phyloP scores from a whole-genome alignment of 2,329 filamentous ascomycete species.

The Parastagonospora nodorum region DNA sequence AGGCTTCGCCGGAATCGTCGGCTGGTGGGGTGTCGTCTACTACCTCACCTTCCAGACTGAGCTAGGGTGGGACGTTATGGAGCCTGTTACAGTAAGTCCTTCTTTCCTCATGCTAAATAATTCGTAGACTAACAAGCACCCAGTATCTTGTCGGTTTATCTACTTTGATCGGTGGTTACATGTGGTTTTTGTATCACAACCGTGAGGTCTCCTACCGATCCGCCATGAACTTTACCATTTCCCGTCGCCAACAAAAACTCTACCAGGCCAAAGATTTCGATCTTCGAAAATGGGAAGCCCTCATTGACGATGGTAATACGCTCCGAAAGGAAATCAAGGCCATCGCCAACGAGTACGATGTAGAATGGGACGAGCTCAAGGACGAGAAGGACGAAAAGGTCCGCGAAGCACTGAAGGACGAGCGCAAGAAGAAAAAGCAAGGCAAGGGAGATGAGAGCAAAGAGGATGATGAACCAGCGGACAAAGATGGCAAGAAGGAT shows the following conservation, averaged over 20 bases:
- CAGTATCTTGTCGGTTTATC: slow-evolving; percentile 81
- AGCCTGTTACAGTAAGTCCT: slow-evolving; percentile 70
- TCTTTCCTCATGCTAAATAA: background rate
- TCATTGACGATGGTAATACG: slow-evolving; percentile 80
- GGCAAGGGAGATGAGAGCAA: slow-evolving; percentile 46
- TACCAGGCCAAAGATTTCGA: slow-evolving; percentile 80
- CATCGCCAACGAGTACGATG: slow-evolving; percentile 85
- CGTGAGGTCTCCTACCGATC: slow-evolving; percentile 85
- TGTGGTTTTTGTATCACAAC: slow-evolving; percentile 94
- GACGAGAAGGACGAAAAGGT: slow-evolving; percentile 72
- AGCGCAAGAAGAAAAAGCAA: slow-evolving; percentile 47
- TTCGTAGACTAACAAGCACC: background rate
- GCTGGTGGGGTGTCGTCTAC: slow-evolving; percentile 85
- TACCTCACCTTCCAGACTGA: slow-evolving; percentile 70
- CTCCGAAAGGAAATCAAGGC: slow-evolving; percentile 78
- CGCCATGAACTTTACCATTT: slow-evolving; percentile 86
- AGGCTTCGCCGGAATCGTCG: slow-evolving; percentile 73
- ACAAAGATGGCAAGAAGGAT: background rate
- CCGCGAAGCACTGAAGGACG: slow-evolving; percentile 57
- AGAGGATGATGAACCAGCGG: slow-evolving; percentile 23
- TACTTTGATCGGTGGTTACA: slow-evolving; percentile 85
- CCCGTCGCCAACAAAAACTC: slow-evolving; percentile 73
- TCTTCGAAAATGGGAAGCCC: slow-evolving; percentile 72
- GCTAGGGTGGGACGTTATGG: slow-evolving; percentile 87
- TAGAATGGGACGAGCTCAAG: slow-evolving; percentile 80